Evolutionary conservation across 163 green algal genomes (phyloP).

Genomic region (Scenedesmus sp.): DNA sequence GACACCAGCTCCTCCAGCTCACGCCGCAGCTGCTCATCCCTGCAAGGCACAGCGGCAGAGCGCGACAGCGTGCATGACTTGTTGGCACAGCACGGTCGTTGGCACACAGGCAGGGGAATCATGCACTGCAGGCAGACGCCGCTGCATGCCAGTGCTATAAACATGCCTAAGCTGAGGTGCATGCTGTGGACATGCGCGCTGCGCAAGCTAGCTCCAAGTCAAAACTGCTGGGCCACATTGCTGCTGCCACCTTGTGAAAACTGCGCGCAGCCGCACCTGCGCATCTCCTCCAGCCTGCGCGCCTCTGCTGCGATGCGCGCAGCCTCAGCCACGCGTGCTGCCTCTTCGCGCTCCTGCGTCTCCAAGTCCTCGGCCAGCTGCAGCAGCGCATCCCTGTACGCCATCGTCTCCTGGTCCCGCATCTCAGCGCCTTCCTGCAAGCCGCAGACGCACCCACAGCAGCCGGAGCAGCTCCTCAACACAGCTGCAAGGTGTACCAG

Average conservation of each 20-base stretch:
- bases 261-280: neutral
- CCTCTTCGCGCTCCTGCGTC: slow-evolving; percentile 21
- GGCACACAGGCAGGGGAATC: too few species aligned
- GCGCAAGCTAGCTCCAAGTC: neutral
- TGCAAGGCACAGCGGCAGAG: neutral
- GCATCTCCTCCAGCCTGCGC: slow-evolving; percentile 12
- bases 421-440: slow-evolving; percentile 34
- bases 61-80: too few species aligned
- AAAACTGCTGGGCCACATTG: neutral
- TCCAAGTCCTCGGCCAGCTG: slow-evolving; percentile 39
- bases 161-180: too few species aligned
- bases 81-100: too few species aligned
- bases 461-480: neutral
- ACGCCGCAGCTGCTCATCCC: slow-evolving; percentile 9
- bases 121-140: too few species aligned
- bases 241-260: neutral
- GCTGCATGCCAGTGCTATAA: too few species aligned
- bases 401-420: slow-evolving; percentile 30
- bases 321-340: neutral
- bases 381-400: slow-evolving; percentile 38
- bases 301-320: slow-evolving; percentile 2
- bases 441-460: neutral
- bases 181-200: too few species aligned
- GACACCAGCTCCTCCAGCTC: slow-evolving; percentile 41
- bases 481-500: too few species aligned